These are phyloP conservation scores for Diaporthe vexans DNA, from an alignment of 2,329 filamentous ascomycete species.

Conservation along the genomic window DNA sequence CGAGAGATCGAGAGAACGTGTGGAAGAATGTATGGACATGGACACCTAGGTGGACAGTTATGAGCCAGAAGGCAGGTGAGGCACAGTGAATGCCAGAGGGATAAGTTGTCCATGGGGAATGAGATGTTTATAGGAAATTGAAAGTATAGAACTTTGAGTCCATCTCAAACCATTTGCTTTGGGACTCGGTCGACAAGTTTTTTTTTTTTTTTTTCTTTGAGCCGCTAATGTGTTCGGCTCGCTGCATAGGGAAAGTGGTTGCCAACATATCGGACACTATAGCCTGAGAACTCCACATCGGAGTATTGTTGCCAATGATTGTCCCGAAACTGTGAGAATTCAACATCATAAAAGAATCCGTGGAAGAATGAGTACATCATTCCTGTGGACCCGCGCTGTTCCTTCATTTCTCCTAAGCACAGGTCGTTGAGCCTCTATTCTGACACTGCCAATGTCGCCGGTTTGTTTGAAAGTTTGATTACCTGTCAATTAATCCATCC, in stretches of 20 bases:
- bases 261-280: not conserved
- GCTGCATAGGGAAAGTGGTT: not conserved
- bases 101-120: not conserved
- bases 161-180: not conserved
- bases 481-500: too few species aligned
- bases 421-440: too few species aligned
- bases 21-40: not conserved
- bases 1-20: not conserved
- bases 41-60: not conserved
- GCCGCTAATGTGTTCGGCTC: too few species aligned
- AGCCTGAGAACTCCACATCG: not conserved
- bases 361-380: too few species aligned
- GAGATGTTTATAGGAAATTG: slow-evolving; percentile 15
- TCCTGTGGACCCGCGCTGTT: too few species aligned
- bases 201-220: too few species aligned
- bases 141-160: not conserved
- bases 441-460: too few species aligned
- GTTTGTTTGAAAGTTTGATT: too few species aligned
- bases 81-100: not conserved
- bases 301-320: not conserved
- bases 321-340: not conserved
- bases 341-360: not conserved
- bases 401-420: too few species aligned
- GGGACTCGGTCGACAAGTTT: not conserved
- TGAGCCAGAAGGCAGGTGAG: not conserved